phyloP scores from a whole-genome alignment of 2,329 filamentous ascomycete genomes.

The Penicillium oxalicum region DNA sequence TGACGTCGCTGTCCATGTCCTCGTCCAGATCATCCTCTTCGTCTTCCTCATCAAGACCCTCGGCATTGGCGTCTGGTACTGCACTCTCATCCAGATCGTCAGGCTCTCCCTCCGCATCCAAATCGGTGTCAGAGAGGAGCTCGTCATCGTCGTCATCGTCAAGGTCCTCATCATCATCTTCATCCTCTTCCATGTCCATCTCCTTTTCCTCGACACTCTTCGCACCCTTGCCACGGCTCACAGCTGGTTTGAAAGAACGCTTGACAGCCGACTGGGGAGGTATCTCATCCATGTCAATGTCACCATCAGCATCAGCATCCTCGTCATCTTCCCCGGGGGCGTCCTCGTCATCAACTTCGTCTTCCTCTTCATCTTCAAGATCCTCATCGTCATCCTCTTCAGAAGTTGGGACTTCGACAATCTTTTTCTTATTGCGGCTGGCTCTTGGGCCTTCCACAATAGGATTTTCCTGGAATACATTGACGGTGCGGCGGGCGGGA shows the following conservation, averaged over 20 bases:
- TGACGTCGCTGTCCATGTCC: conserved; percentile 39
- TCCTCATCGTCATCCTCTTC: conserved; percentile 48
- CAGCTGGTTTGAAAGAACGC: conserved; percentile 33
- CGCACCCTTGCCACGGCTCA: conserved; percentile 31
- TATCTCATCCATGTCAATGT: conserved; percentile 43
- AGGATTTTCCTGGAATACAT: conserved; percentile 43
- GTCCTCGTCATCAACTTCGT: conserved; percentile 37
- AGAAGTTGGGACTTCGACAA: conserved; percentile 40
- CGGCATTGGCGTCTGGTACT: conserved; percentile 34
- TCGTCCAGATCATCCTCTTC: conserved; percentile 39
- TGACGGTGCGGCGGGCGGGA: conserved; percentile 29
- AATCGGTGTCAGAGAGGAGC: conserved; percentile 41
- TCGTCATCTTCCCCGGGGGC: conserved; percentile 36
- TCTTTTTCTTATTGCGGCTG: conserved; percentile 41
- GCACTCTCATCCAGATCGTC: conserved; percentile 47
- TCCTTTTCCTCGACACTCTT: conserved; percentile 46
- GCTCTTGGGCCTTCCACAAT: conserved; percentile 43
- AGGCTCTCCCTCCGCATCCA: conserved; percentile 43
- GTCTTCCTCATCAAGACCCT: conserved; percentile 36
- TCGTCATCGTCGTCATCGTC: conserved; percentile 51
- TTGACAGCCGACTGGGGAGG: conserved; percentile 36
- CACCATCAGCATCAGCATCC: conserved; percentile 31
- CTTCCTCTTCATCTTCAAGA: conserved; percentile 41
- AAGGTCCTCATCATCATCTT: conserved; percentile 14
- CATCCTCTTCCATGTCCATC: conserved; percentile 37